These are phyloP conservation scores for Candida piceae DNA, from an alignment of 805 yeast genomes.

Conservation along the genomic window DNA sequence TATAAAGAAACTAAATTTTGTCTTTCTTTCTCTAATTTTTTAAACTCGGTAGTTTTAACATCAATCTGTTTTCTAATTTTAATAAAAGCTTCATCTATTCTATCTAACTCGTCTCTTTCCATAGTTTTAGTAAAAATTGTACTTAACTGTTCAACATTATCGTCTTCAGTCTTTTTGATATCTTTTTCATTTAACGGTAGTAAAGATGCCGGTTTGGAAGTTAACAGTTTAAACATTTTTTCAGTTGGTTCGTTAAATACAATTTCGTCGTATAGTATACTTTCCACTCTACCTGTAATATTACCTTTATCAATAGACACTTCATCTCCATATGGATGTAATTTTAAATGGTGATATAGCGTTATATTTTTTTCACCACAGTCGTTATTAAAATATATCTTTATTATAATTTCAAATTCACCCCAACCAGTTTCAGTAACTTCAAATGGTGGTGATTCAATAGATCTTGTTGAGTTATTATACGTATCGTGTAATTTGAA, in stretches of 20 bases:
- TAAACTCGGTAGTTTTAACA: constrained; percentile 21
- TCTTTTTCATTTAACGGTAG: constrained; percentile 31
- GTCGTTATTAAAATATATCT: constrained; percentile 80
- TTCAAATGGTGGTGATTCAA: constrained; percentile 89
- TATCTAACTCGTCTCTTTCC: constrained; percentile 60
- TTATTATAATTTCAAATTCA: constrained; percentile 88
- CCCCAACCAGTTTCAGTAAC: constrained; percentile 99
- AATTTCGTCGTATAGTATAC: constrained; percentile 77
- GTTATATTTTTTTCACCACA: constrained; percentile 84
- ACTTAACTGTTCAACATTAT: too few relatives aligned
- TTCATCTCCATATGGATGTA: constrained; percentile 71
- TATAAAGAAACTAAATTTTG: constrained; percentile 21
- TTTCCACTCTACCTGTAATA: constrained; percentile 43
- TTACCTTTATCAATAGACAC: constrained; percentile 3
- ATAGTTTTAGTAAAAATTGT: constrained; percentile 37
- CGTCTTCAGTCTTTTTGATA: constrained; percentile 13
- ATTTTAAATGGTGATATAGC: constrained; percentile 81
- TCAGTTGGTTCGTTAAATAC: constrained; percentile 97
- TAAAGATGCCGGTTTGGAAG: constrained; percentile 58
- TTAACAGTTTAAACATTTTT: constrained; percentile 70
- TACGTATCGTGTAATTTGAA: constrained; percentile 96
- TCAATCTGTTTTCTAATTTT: constrained; percentile 25
- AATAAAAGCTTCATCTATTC: constrained; percentile 37
- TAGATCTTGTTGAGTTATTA: constrained; percentile 75
- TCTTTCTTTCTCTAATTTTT: constrained; percentile 27